Conservation (phyloP, 2,329 filamentous ascomycete species). For the Pseudopyrenochaeta lycopersici region DNA sequence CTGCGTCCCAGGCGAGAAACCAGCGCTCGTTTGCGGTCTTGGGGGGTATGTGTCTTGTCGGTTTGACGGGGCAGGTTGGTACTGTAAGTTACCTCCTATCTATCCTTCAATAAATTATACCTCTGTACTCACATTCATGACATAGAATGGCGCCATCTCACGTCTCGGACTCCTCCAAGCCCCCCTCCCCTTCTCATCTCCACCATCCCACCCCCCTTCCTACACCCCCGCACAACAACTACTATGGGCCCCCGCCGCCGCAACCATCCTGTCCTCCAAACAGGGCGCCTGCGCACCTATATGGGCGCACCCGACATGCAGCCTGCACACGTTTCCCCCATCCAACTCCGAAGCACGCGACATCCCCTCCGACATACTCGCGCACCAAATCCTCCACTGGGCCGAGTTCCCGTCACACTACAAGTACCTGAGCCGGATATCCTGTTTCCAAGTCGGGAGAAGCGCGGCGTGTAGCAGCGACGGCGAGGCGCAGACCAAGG, state of each 20-base stretch:
- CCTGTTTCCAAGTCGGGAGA: slow-evolving; percentile 5
- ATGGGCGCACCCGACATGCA: slow-evolving; percentile 4
- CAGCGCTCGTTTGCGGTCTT: slow-evolving; percentile 6
- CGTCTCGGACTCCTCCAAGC: slow-evolving; percentile 22
- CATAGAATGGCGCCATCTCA: slow-evolving; percentile 15
- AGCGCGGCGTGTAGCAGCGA: background rate
- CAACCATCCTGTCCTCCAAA: background rate
- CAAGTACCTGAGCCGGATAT: slow-evolving; percentile 5
- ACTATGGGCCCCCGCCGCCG: slow-evolving; percentile 6
- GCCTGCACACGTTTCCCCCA: slow-evolving; percentile 1
- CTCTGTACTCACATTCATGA: background rate
- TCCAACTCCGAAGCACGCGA: background rate
- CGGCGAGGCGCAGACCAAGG: background rate
- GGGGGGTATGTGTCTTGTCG: slow-evolving; percentile 14
- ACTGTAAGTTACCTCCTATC: slow-evolving; percentile 4
- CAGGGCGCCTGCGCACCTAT: background rate
- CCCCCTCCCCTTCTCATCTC: background rate
- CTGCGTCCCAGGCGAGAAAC: background rate
- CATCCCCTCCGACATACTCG: slow-evolving; percentile 10
- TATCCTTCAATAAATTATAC: background rate
- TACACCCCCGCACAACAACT: slow-evolving; percentile 3
- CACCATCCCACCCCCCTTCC: background rate
- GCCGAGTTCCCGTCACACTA: background rate
- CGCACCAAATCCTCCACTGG: slow-evolving; percentile 17
- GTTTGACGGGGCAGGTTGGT: slow-evolving; percentile 12